Evolutionary conservation across 106 monocot genomes (phyloP), one percentile per base, ranked within the genome.

Genomic region (Iris macrosiphon): DNA sequence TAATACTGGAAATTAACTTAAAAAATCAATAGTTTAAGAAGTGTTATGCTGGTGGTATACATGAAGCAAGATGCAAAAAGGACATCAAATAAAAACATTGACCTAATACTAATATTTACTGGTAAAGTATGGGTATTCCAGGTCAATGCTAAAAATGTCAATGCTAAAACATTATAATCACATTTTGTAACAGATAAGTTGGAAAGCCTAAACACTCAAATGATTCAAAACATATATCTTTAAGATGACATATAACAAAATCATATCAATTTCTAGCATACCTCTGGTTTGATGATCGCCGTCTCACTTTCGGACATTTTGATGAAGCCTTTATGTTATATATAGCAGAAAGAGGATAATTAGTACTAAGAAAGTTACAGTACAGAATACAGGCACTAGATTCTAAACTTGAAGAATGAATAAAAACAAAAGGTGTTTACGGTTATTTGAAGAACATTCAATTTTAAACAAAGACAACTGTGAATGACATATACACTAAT

Each of bases 251-350:
- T 43, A 4, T 35, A 35, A 35, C 10, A 35, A 35, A 35, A 4
- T 35, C 4, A 35, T 35, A 35, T 4, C 34, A 35, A 35, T 6
- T 4, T 10, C 10, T 35, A 10, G 10, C 34, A 33, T 55, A 70
- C 70, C 61, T 70, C 70, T 44, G 61, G 70, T 62, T 62, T 62
- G 31, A 45, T 43, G 40, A 61, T 54, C 14, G 52, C 54, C 61
- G 62, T 62, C 55, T 60, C 49, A 6, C 33, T 42, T 45, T 35
- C 45, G 42, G 61, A 70, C 70, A 62, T 62, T 62, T 33, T 25
- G 22, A 33, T 17, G 6, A n/a, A 58, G 10, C 34, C 34, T 35
- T 35, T 35, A 35, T 4, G 10, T 35, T n/a, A n/a, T n/a, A n/a
- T n/a, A n/a, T n/a, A n/a, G n/a, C n/a, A n/a, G n/a, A n/a, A n/a